Base-by-base conservation (phyloP, 306 rosid species). In the Quercus agrifolia region DNA sequence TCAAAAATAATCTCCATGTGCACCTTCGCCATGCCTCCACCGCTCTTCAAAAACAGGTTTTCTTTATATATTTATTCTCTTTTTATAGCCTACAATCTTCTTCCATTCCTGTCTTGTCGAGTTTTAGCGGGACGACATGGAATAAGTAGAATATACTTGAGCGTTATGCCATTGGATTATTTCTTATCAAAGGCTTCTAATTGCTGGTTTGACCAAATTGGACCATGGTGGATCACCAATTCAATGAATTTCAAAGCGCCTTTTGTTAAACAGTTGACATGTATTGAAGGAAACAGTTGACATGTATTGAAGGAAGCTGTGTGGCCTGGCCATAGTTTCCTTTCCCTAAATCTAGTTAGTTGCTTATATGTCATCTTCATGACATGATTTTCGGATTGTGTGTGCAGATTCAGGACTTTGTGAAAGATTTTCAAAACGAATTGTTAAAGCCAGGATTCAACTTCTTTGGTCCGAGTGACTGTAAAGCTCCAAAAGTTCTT, bases 401-500 rank as follows among this genome's bases (percentile, higher is more conserved):
- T 85, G 41, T 80, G 71, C 91, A 95, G 99, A 95, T 95, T 79
- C 90, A 83, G 71, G 99, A 91, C 80, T 95, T 93, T 83, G 99
- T 91, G 58, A 93, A 91, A 88, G 99, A 95, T 85, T 93, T 85
- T 81, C 92, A 88, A 82, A 86, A 83, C 63, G 99, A 95, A 78
- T 85, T 87, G 78, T 86, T 79, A 31, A 90, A 93, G 81, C 98
- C 99, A 19, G 99, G 97, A 56, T 91, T 95, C 84, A 95, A 95
- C 89, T 95, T 97, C 58, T 95, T 95, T 80, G 98, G 98, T 69
- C 86, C 89, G 87, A 96, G 99, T 79, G 99, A 93, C 79, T 95
- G 97, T 85, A 95, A 95, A 95, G 99, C 99, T 84, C 99, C 99
- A 56, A 95, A 95, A 89, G 99, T 93, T 86, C 97, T 93, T 75